Evolutionary conservation across 805 yeast genomes (phyloP), one percentile per base, ranked within the genome.

Genomic region (Candida parachauliodes): DNA sequence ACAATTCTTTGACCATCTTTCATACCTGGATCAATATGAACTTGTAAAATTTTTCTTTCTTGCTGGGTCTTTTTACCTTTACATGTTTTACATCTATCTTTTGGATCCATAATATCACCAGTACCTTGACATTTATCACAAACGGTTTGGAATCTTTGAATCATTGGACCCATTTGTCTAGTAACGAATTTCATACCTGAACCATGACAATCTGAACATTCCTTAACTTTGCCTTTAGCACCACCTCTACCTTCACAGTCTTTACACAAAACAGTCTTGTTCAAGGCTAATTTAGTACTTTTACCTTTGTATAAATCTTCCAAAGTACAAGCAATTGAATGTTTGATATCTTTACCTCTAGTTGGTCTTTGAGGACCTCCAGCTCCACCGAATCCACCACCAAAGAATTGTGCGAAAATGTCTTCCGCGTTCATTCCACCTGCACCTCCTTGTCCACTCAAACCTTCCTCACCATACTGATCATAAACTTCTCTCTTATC

Each of bases 121-220:
- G 83, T 74, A 59, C 98, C 98, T 49, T 79, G 68, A 80, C 99
- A 93, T 42, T 67, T 81, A 51, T 85, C 91, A 83, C 99, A 93
- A 38, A 79, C 81, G 32, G 94, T 80, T 72, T 93, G 98, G 79
- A 86, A 86, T 75, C 96, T 85, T 73, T 93, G 99, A 56, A 93
- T 85, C 89, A 93, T 88, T 49, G 96, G 96, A 52, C 99, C 99
- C 96, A 93, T 89, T 69, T 93, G 98, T 72, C 95, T 85, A 37
- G 96, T 87, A 49, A 88, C 83, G 49, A 91, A 83, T 65, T 79
- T 86, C 63, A 83, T 68, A 77, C 99, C 99, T 53, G 77, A 75
- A 65, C 99, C 99, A 57, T 78, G 76, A 81, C 99, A 93, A 27
- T 79, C 61, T 36, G 79, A 48, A 80, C 99, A 93, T 54, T 79